Evolutionary conservation across 148 eudicot genomes (phyloP).

Genomic region (Rhododendron kiyosumense): DNA sequence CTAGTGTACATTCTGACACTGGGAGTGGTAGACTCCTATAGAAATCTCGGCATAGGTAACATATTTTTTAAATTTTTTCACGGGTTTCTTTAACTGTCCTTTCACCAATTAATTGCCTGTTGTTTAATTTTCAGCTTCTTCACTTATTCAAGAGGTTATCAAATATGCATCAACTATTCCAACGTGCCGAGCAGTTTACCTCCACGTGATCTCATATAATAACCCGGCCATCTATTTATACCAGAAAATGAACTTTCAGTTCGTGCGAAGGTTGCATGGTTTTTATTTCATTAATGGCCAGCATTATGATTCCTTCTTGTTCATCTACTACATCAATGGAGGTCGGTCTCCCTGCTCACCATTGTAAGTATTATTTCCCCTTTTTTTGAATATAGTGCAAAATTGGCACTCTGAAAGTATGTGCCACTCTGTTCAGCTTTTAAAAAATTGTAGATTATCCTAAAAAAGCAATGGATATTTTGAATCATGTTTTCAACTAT

Average conservation of each 20-base stretch:
- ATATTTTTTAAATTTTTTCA: slow-evolving; percentile 7
- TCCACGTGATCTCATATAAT: slow-evolving; percentile 92
- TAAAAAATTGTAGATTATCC: background rate
- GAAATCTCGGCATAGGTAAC: slow-evolving; percentile 89
- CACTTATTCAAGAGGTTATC: slow-evolving; percentile 71
- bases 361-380: slow-evolving; percentile 49
- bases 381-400: background rate
- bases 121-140: slow-evolving; percentile 56
- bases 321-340: slow-evolving; percentile 86
- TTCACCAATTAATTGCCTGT: slow-evolving; percentile 9
- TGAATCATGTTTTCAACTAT: background rate
- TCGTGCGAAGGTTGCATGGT: slow-evolving; percentile 62
- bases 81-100: slow-evolving; percentile 4
- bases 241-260: slow-evolving; percentile 84
- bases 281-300: slow-evolving; percentile 77
- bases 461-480: background rate
- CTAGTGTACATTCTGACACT: slow-evolving; percentile 82
- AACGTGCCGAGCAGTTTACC: slow-evolving; percentile 74
- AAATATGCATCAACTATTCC: slow-evolving; percentile 72
- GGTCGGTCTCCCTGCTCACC: slow-evolving; percentile 96
- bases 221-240: slow-evolving; percentile 80
- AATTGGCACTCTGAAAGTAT: background rate
- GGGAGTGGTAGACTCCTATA: slow-evolving; percentile 85
- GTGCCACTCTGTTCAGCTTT: background rate
- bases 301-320: slow-evolving; percentile 83